Evolutionary conservation across 2,329 filamentous ascomycete species (phyloP), one percentile per base, ranked within the genome.

Genomic region (Colletotrichum simmondsii): DNA sequence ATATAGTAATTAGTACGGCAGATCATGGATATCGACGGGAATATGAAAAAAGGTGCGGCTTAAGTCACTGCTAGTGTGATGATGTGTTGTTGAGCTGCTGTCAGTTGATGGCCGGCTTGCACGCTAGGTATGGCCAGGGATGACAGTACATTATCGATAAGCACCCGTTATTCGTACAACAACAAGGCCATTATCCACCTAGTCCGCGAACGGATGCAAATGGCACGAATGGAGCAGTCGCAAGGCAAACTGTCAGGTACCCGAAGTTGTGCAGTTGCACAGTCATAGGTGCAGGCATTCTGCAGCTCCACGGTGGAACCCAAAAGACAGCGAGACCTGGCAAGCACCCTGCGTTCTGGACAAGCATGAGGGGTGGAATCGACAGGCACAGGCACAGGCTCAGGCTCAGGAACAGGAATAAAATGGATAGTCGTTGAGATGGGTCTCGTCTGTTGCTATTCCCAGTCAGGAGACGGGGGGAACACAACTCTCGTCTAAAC

Each of bases 171-270:
- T 65, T 24, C 42, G 28, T n/a, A 16, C 26, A 24, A 63, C 16
- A 19, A 49, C 19, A 49, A n/a, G 16, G 19, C 42, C 42, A 49
- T 49, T 49, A n/a, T 19, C 42, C 42, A 14, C 53, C 19, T 14
- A 63, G 37, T 42, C 26, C 32, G 14, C 28, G 22, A 5, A 24
- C 54, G 6, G 10, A 19, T n/a, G 26, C 54, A 58, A 28, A 57
- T 28, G 10, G 7, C 59, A 30, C 37, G 32, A 16, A 22, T 37
- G 37, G 35, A n/a, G 11, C 37, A 49, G 19, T 8, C 37, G 22
- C 52, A 54, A 42, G 46, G 42, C 42, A 22, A 53, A 53, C 65
- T 72, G 70, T 59, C 64, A 72, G 71, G 71, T 72, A 72, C 71
- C 66, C 60, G 71, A 30, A 49, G 24, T 61, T 65, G 66, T 61